Base-by-base conservation (phyloP, 2,329 filamentous ascomycete genomes). In the Alternaria consortialis region DNA sequence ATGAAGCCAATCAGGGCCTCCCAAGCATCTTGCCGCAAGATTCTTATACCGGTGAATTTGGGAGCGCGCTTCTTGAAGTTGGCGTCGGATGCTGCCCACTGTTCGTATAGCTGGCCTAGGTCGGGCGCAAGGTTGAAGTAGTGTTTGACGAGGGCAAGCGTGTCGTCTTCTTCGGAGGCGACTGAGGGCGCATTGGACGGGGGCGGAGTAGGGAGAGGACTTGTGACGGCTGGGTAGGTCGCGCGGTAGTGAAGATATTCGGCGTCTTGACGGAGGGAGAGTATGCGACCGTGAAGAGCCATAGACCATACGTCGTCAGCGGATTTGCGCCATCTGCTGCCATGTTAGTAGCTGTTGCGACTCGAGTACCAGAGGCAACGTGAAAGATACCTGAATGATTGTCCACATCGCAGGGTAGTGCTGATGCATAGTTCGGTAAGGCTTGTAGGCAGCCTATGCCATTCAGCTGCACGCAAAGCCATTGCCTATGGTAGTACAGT, bases 21-120 rank as follows among this genome's bases (percentile, higher is more conserved):
- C 95, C 96, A 99, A 1, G 94, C 90, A 82, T 97, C 94, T 81
- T 99, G 95, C 71, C 90, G 92, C 44, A 99, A 82, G 67, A 99
- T 97, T 23, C 95, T 89, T 57, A 99, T 91, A 12, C 96, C 95
- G 0, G 90, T 90, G 77, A 99, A 99, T 57, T 90, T 89, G 0
- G 91, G 90, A 0, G 95, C 94, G 68, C 92, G 92, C 74, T 90
- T 91, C 71, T 89, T 90, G 80, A 99, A 99, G 77, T 98, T 97
- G 27, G 90, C 80, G 75, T 99, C 95, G 4, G 89, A 87, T 0
- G 84, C 81, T 1, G 94, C 94, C 96, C 96, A 99, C 79, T 96
- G 87, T 25, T 89, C 83, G 75, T 99, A 99, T 13, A 98, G 83
- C 0, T 85, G 79, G 13, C 86, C 84, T 5, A 97, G 84, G 66